Evolutionary conservation across 306 rosid genomes (phyloP).

Genomic region (Medicago ruthenica): DNA sequence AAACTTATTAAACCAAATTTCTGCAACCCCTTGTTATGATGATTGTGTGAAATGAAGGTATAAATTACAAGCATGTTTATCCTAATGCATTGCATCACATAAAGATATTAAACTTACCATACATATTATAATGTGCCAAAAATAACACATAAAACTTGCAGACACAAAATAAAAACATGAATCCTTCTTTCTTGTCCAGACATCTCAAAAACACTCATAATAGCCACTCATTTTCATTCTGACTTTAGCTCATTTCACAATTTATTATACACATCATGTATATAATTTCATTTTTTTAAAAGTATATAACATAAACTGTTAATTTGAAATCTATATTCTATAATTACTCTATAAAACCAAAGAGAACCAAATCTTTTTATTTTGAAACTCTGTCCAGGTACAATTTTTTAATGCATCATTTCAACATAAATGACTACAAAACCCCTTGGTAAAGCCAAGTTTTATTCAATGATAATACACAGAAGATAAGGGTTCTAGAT

Average conservation of each 20-base stretch:
- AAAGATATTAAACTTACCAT: neutral
- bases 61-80: neutral
- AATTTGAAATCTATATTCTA: too few relatives aligned
- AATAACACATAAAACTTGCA: neutral
- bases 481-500: neutral
- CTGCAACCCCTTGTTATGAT: neutral
- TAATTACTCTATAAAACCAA: neutral
- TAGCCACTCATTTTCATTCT: neutral
- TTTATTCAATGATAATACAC: constrained; percentile 20
- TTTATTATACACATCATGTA: too few relatives aligned
- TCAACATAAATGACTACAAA: neutral
- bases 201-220: neutral
- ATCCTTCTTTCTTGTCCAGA: neutral
- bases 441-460: neutral
- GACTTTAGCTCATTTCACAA: neutral
- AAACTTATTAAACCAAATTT: neutral
- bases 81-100: neutral
- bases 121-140: neutral
- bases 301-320: too few relatives aligned
- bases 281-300: too few relatives aligned
- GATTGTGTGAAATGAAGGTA: neutral
- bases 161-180: neutral
- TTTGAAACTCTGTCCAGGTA: neutral
- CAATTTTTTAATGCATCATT: neutral
- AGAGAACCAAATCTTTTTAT: neutral